phyloP scores from a whole-genome alignment of 2,329 filamentous ascomycete genomes.

The Canariomyces notabilis region DNA sequence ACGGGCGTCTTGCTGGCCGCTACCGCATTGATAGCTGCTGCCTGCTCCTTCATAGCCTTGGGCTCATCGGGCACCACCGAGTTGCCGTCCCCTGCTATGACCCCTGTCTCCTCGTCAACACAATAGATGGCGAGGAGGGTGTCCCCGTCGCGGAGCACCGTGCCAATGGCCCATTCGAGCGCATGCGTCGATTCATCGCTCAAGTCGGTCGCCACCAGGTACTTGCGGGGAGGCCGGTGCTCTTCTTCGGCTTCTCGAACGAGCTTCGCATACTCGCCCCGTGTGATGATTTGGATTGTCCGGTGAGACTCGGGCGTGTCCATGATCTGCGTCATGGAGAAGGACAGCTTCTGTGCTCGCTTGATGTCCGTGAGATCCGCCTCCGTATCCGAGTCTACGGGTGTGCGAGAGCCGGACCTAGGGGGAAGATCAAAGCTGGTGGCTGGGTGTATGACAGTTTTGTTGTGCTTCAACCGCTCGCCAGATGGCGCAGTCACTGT shows the following conservation, averaged over 20 bases:
- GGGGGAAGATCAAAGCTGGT: constrained; percentile 75
- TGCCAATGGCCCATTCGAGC: constrained; percentile 95
- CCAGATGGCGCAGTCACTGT: constrained; percentile 59
- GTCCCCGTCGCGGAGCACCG: constrained; percentile 87
- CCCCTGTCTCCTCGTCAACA: constrained; percentile 76
- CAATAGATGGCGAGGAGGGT: constrained; percentile 91
- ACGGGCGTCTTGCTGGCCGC: constrained; percentile 36
- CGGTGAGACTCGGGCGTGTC: constrained; percentile 72
- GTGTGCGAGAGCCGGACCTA: constrained; percentile 49
- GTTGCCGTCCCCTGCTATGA: constrained; percentile 43
- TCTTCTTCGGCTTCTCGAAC: constrained; percentile 74
- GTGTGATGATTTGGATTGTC: constrained; percentile 82
- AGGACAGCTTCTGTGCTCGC: constrained; percentile 75
- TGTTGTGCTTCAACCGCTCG: constrained; percentile 52
- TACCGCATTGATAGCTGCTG: constrained; percentile 64
- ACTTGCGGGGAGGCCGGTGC: constrained; percentile 75
- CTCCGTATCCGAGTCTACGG: constrained; percentile 78
- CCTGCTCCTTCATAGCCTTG: constrained; percentile 71
- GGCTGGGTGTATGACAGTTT: constrained; percentile 66
- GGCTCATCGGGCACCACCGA: constrained; percentile 65
- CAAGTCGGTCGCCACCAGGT: constrained; percentile 90
- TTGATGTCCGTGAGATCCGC: constrained; percentile 80
- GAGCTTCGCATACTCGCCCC: constrained; percentile 76
- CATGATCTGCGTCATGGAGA: constrained; percentile 75
- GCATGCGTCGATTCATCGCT: constrained; percentile 94